phyloP scores from a whole-genome alignment of 2,329 filamentous ascomycete species.

The Nothomitra cinnamomea region DNA sequence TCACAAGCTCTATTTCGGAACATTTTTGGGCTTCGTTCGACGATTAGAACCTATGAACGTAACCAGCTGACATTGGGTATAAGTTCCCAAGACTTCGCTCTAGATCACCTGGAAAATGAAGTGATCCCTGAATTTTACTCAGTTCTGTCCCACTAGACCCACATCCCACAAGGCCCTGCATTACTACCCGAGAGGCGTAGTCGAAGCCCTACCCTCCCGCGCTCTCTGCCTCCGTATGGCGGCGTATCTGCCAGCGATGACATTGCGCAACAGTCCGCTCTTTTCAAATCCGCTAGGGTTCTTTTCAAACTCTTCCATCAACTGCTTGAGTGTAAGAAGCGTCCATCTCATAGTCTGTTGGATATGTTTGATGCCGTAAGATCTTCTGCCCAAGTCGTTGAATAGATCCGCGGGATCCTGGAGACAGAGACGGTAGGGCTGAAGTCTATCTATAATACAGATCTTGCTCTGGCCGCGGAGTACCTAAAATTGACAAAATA shows the following conservation, averaged over 20 bases:
- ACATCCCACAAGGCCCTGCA: too few species aligned
- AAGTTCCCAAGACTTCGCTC: too few species aligned
- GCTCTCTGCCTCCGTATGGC: background rate
- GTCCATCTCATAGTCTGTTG: constrained; percentile 31
- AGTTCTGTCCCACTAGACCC: too few species aligned
- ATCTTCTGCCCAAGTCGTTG: constrained; percentile 35
- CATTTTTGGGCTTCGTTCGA: too few species aligned
- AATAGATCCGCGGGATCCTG: constrained; percentile 41
- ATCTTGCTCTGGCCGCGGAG: constrained; percentile 22
- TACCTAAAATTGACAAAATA: background rate
- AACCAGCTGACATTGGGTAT: too few species aligned
- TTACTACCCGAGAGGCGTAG: background rate
- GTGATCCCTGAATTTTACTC: too few species aligned
- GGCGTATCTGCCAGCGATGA: background rate
- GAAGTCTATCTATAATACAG: constrained; percentile 18
- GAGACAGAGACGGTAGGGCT: constrained; percentile 27
- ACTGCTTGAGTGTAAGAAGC: constrained; percentile 15
- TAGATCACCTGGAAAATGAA: too few species aligned
- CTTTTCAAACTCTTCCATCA: constrained; percentile 12
- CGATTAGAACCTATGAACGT: too few species aligned
- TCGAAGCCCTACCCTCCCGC: background rate
- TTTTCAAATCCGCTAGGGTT: constrained; percentile 10
- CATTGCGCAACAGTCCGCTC: background rate
- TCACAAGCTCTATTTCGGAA: too few species aligned
- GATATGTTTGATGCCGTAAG: constrained; percentile 21